A percentile compares a stretch with the other conserved stretches of the same genome.
Conservation (phyloP, 371 early-diverging fungal species). For the Rhizopus stolonifer region DNA sequence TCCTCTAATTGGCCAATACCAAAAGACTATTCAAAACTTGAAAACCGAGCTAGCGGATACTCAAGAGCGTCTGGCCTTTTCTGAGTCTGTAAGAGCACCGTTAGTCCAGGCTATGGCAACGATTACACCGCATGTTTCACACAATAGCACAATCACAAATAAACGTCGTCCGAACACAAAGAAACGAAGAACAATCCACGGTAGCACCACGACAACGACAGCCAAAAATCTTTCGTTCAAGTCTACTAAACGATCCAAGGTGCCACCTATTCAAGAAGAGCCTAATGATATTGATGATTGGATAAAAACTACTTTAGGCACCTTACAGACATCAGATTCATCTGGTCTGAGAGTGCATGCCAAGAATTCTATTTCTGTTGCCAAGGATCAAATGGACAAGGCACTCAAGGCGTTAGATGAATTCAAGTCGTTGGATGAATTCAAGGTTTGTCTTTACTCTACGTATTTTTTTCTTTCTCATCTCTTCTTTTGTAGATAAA, state of each 20-base stretch:
- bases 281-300: slow-evolving; percentile 21
- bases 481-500: no score
- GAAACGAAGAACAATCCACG: slow-evolving; percentile 18
- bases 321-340: slow-evolving; percentile 17
- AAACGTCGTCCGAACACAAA: slow-evolving; percentile 9
- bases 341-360: slow-evolving; percentile 31
- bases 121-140: slow-evolving; percentile 6
- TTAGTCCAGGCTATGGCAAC: slow-evolving; percentile 34
- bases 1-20: slow-evolving; percentile 50
- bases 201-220: slow-evolving; percentile 20
- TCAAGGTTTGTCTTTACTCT: not conserved
- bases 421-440: slow-evolving; percentile 21
- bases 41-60: slow-evolving; percentile 40
- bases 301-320: slow-evolving; percentile 23
- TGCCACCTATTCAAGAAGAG: slow-evolving; percentile 8
- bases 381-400: slow-evolving; percentile 56
- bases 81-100: slow-evolving; percentile 30
- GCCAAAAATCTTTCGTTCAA: slow-evolving; percentile 30
- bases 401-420: slow-evolving; percentile 47
- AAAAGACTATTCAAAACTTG: slow-evolving; percentile 46
- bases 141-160: slow-evolving; percentile 10
- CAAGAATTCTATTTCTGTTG: slow-evolving; percentile 50
- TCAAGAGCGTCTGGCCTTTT: slow-evolving; percentile 27
- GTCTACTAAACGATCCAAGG: slow-evolving; percentile 24
- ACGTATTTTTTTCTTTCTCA: not conserved